phyloP scores from a whole-genome alignment of 345 rosid genomes.

The Arabis alpina region DNA sequence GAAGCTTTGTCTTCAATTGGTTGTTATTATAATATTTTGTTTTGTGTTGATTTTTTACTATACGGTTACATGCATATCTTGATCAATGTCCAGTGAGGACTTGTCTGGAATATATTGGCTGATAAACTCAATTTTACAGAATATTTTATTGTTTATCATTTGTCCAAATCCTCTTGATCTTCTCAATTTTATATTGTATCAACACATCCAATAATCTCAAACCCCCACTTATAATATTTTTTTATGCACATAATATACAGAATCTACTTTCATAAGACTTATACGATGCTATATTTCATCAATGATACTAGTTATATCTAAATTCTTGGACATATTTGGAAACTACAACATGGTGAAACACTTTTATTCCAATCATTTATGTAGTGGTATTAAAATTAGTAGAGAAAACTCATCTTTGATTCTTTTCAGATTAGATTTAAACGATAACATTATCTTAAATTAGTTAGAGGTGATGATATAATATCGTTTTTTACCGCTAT shows the following conservation, averaged over 20 bases:
- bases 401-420: no score
- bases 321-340: neutral
- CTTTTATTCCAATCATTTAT: neutral
- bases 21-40: slow-evolving; percentile 5
- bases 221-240: neutral
- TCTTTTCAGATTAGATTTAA: no score
- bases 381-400: neutral
- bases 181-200: slow-evolving; percentile 25
- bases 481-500: no score
- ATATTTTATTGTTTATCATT: slow-evolving; percentile 17
- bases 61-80: slow-evolving; percentile 43
- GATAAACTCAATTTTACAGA: neutral
- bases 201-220: slow-evolving; percentile 32
- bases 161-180: slow-evolving; percentile 43
- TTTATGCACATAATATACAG: neutral
- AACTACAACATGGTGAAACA: slow-evolving; percentile 8
- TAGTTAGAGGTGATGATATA: no score
- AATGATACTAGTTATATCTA: neutral
- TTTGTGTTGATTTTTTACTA: neutral
- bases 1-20: slow-evolving; percentile 43
- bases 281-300: neutral
- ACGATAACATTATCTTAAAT: no score
- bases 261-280: slow-evolving; percentile 29
- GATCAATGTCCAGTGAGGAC: slow-evolving; percentile 40
- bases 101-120: slow-evolving; percentile 46